These are phyloP conservation scores for Lachancea thermotolerans DNA, from an alignment of 805 yeast genomes.

Conservation along the genomic window DNA sequence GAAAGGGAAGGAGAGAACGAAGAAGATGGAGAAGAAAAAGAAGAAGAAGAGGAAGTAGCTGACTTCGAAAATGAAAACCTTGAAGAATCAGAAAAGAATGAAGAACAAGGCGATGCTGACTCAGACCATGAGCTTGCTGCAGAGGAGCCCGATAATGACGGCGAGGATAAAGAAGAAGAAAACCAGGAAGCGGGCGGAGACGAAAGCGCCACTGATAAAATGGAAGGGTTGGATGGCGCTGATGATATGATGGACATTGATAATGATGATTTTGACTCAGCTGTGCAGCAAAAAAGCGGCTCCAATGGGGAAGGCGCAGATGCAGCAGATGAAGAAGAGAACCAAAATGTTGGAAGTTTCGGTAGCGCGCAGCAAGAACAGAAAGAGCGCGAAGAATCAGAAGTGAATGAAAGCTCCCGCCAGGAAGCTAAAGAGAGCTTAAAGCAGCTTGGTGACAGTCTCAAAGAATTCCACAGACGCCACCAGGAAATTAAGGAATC, in stretches of 20 bases:
- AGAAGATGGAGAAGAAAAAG: conserved; percentile 46
- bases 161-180: conserved; percentile 26
- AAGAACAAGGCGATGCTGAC: conserved; percentile 28
- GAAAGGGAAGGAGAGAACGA: conserved; percentile 17
- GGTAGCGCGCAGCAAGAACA: conserved; percentile 45
- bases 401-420: conserved; percentile 46
- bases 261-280: conserved; percentile 48
- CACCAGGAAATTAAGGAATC: conserved; percentile 80
- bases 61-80: conserved; percentile 36
- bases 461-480: conserved; percentile 87
- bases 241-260: conserved; percentile 39
- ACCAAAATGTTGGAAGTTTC: conserved; percentile 61
- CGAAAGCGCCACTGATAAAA: conserved; percentile 36
- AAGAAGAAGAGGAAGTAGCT: conserved; percentile 53
- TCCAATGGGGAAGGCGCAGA: conserved; percentile 60
- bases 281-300: conserved; percentile 54
- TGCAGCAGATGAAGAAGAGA: conserved; percentile 46
- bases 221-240: conserved; percentile 46
- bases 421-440: conserved; percentile 69
- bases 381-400: conserved; percentile 35
- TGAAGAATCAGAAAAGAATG: conserved; percentile 23
- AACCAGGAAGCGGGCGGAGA: conserved; percentile 27
- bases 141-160: conserved; percentile 9
- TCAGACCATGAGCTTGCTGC: conserved; percentile 28
- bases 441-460: conserved; percentile 83